Evolutionary conservation across 305 asterid genomes (phyloP).

Genomic region (Solanum chacoense): DNA sequence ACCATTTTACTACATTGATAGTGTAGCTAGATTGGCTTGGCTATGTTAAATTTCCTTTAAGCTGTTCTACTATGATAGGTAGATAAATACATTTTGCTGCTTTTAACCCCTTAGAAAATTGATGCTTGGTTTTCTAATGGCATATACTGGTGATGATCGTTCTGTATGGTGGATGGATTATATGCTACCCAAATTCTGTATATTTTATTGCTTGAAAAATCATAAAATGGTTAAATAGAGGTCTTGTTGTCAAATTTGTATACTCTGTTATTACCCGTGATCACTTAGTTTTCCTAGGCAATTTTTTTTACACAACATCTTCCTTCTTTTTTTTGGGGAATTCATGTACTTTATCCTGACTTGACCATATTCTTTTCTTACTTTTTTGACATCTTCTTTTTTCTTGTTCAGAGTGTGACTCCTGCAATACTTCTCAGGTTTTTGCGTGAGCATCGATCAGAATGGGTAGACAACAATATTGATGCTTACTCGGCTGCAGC

Average conservation of each 20-base stretch:
- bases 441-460: slow-evolving; percentile 82
- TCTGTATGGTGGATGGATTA: neutral
- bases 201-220: neutral
- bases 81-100: neutral
- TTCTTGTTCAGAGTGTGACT: slow-evolving; percentile 57
- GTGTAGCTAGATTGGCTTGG: neutral
- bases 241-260: neutral
- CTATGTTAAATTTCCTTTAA: neutral
- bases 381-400: neutral
- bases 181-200: neutral
- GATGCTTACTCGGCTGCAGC: slow-evolving; percentile 82
- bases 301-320: neutral
- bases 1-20: neutral
- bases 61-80: neutral
- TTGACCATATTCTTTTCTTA: neutral
- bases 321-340: neutral
- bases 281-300: neutral
- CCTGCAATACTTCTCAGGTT: slow-evolving; percentile 75
- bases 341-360: neutral
- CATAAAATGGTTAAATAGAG: neutral
- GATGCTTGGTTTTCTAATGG: neutral
- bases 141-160: neutral
- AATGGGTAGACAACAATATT: slow-evolving; percentile 83
- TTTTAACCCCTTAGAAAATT: neutral
- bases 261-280: neutral